A percentile compares a stretch with the other conserved stretches of the same genome.
Evolutionary conservation across 2,329 filamentous ascomycete species (phyloP).

Genomic region (Penicillium capsulatum): DNA sequence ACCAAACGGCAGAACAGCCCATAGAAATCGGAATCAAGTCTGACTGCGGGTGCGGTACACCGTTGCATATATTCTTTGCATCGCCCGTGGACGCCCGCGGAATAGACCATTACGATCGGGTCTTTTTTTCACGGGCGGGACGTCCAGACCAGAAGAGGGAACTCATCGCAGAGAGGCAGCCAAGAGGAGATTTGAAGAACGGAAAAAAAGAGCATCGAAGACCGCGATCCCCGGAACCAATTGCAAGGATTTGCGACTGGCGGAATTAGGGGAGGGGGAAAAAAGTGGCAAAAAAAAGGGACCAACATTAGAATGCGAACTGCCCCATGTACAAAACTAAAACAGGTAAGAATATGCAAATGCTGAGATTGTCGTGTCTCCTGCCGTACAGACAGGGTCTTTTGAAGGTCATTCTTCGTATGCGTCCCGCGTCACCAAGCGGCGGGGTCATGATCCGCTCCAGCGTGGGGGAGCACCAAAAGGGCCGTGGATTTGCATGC

Average conservation of each 20-base stretch:
- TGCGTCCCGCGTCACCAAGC: slow-evolving; percentile 29
- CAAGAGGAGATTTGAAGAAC: slow-evolving; percentile 7
- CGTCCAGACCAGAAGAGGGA: too few relatives aligned
- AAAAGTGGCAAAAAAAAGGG: slow-evolving; percentile 12
- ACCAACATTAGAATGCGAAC: slow-evolving; percentile 30
- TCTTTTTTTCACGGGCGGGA: too few relatives aligned
- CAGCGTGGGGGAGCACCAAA: slow-evolving; percentile 21
- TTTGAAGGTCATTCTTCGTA: slow-evolving; percentile 35
- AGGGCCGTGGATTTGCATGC: slow-evolving; percentile 27
- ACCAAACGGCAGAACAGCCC: slow-evolving; percentile 6
- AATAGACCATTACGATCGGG: too few relatives aligned
- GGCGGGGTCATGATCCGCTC: slow-evolving; percentile 27
- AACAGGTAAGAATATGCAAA: slow-evolving; percentile 35
- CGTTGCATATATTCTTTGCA: too few relatives aligned
- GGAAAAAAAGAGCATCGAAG: slow-evolving; percentile 11
- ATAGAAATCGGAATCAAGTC: background rate
- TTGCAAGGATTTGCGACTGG: slow-evolving; percentile 8
- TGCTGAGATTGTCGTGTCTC: slow-evolving; percentile 38
- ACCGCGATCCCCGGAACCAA: slow-evolving; percentile 10
- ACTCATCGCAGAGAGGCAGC: slow-evolving; percentile 8
- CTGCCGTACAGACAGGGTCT: slow-evolving; percentile 29
- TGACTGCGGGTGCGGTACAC: too few relatives aligned
- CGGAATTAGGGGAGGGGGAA: slow-evolving; percentile 1
- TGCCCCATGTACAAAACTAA: slow-evolving; percentile 33
- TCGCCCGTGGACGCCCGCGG: too few relatives aligned